Base-by-base conservation (phyloP, 2,329 filamentous ascomycete species). In the Phialophora macrospora region DNA sequence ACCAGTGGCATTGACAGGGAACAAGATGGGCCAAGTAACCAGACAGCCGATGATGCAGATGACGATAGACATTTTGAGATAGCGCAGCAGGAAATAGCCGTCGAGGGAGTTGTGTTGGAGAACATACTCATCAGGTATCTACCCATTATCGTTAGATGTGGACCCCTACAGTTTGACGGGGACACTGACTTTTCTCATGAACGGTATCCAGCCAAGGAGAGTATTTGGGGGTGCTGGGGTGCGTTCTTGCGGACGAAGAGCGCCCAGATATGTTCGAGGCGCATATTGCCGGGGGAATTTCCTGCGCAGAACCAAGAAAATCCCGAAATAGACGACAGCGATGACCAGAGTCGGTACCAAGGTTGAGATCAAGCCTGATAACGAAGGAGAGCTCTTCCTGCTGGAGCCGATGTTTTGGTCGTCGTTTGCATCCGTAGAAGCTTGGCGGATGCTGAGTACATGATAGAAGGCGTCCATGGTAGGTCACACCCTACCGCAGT, bases 61-160 rank as follows among this genome's bases (percentile, higher is more conserved):
- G 66, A 90, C 84, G 62, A 89, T 86, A 30, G 89, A 81, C 61
- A 95, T 89, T 74, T 93, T 92, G 69, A 98, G 80, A 74, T 94
- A 97, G 41, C 94, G 92, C 30, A 98, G 83, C 76, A 96, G 92
- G 59, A 98, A 87, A 77, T 94, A 98, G 34, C 90, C 91, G 76
- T 99, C 94, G 68, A 99, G 86, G 0, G 93, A 96, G 76, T 94
- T 92, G 80, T 97, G 92, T 74, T 95, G 91, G 24, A 98, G 86
- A 28, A 93, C 87, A 74, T 91, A 92, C 48, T 88, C 88, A 75
- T 98, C 93, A 3, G 85, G 82, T 22, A 88, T 77, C 56, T 77
- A 30, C 24, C 32, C 32, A 24, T 32, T 20, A 20, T 24, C n/a
- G 41, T 65, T 52, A 57, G 58, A 22, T n/a, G 46, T 17, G 8